Evolutionary conservation across 805 yeast species (phyloP).

Genomic region (Ogataea naganishii): DNA sequence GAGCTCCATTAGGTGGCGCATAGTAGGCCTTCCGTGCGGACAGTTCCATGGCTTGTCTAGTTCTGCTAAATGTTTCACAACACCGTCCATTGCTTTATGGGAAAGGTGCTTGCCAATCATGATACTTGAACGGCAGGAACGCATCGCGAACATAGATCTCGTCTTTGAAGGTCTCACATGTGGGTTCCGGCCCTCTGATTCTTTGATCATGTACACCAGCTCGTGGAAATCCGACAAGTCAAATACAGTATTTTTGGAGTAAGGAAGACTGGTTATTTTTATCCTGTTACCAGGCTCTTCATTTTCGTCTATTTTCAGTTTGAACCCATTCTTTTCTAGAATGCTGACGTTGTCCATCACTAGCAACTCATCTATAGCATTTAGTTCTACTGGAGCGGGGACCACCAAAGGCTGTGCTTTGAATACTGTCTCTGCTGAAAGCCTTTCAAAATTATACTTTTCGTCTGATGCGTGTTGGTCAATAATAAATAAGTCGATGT

Average conservation of each 20-base stretch:
- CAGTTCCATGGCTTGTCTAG: conserved; percentile 93
- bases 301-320: conserved; percentile 39
- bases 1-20: conserved; percentile 76
- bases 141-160: conserved; percentile 80
- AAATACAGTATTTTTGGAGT: conserved; percentile 62
- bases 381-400: conserved; percentile 51
- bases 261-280: conserved; percentile 56
- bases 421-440: conserved; percentile 48
- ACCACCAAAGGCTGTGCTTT: conserved; percentile 63
- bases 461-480: conserved; percentile 99
- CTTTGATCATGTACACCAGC: conserved; percentile 57
- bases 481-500: conserved; percentile 64
- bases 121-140: conserved; percentile 89
- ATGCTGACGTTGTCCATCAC: conserved; percentile 50
- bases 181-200: conserved; percentile 34
- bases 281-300: conserved; percentile 50
- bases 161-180: conserved; percentile 64
- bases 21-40: conserved; percentile 97
- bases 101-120: conserved; percentile 83
- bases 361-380: conserved; percentile 68
- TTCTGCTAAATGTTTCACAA: conserved; percentile 59
- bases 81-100: conserved; percentile 48
- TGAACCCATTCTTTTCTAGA: conserved; percentile 74
- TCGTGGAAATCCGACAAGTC: conserved; percentile 67
- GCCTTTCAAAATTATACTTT: conserved; percentile 77